Conservation (phyloP, 257 asterid species). For the Linaria vulgaris region DNA sequence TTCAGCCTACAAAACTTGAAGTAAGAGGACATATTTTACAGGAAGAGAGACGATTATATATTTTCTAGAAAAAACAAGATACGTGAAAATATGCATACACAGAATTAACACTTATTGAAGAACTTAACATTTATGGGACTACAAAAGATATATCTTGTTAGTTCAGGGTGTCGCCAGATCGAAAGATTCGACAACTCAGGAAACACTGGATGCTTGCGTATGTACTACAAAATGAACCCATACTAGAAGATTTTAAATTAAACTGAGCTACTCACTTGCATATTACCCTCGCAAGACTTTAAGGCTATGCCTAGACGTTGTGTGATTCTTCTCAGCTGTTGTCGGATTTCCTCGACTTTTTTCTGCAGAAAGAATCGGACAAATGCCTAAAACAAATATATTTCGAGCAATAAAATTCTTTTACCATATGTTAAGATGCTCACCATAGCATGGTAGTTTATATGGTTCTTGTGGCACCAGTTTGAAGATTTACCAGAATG, state of each 20-base stretch:
- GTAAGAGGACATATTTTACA: too few relatives aligned
- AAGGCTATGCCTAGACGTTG: constrained; percentile 73
- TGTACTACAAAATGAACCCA: too few relatives aligned
- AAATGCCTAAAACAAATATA: constrained; percentile 17
- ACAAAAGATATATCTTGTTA: neutral
- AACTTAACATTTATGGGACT: neutral
- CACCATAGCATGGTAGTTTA: constrained; percentile 96
- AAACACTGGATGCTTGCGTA: neutral
- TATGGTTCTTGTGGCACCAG: constrained; percentile 93
- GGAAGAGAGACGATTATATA: too few relatives aligned
- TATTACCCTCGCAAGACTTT: constrained; percentile 83
- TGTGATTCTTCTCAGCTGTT: constrained; percentile 73
- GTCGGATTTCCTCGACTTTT: constrained; percentile 76
- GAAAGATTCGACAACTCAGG: neutral
- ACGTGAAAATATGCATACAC: too few relatives aligned
- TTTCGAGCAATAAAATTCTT: constrained; percentile 12
- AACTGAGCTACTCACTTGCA: constrained; percentile 44
- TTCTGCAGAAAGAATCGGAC: constrained; percentile 50
- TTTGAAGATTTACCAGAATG: constrained; percentile 77
- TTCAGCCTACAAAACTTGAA: too few relatives aligned
- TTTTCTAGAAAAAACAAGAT: too few relatives aligned
- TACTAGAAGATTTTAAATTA: neutral
- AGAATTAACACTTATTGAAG: too few relatives aligned
- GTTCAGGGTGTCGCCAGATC: neutral
- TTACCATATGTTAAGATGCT: constrained; percentile 22